Evolutionary conservation across 257 asterid species (phyloP).

Genomic region (Leptodermis oblonga): DNA sequence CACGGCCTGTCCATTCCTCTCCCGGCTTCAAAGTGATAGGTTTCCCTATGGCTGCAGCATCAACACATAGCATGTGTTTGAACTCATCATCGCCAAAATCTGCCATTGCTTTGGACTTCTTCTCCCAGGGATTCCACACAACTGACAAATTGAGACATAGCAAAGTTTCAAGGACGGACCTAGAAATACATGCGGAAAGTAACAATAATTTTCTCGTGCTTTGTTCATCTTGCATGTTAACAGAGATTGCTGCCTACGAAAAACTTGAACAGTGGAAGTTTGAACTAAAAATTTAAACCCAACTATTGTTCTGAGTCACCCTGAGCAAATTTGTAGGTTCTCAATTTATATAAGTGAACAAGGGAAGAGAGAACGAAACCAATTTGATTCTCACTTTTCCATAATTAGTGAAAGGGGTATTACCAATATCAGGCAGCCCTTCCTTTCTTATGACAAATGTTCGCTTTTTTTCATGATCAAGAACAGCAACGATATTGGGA

Average conservation of each 20-base stretch:
- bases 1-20: conserved; percentile 79
- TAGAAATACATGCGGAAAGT: neutral
- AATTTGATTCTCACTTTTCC: neutral
- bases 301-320: neutral
- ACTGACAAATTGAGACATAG: conserved; percentile 23
- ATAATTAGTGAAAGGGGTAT: conserved; percentile 5
- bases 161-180: neutral
- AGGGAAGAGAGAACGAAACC: neutral
- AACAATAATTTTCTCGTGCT: neutral
- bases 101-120: conserved; percentile 73
- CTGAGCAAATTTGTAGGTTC: neutral
- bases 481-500: conserved; percentile 62
- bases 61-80: conserved; percentile 78
- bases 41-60: conserved; percentile 76
- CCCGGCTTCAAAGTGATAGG: conserved; percentile 70
- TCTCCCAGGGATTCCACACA: conserved; percentile 99
- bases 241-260: neutral
- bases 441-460: conserved; percentile 75
- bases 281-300: neutral
- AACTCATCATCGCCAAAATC: conserved; percentile 90
- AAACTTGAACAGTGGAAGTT: neutral
- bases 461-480: conserved; percentile 87
- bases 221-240: neutral
- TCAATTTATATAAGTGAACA: too few relatives aligned
- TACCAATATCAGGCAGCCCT: conserved; percentile 90